Evolutionary conservation across 2,329 filamentous ascomycete genomes (phyloP).

Genomic region (Fusarium praegraminearum): DNA sequence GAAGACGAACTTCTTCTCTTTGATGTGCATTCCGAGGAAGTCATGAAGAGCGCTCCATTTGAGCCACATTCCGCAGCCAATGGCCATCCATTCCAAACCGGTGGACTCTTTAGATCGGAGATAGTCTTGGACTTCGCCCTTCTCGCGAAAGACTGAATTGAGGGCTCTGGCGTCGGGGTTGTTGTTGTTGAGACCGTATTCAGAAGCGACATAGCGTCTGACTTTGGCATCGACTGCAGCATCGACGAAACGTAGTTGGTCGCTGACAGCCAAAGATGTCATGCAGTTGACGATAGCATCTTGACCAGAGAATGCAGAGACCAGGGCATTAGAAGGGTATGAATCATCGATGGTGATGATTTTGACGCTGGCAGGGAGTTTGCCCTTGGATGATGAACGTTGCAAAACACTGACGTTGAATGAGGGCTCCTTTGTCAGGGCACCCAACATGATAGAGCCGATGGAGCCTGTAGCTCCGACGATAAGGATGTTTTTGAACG

Average conservation of each 20-base stretch:
- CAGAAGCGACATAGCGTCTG: conserved; percentile 5
- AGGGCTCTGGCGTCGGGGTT: conserved; percentile 7
- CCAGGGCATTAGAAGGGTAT: not conserved
- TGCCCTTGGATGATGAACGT: conserved; percentile 7
- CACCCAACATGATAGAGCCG: not conserved
- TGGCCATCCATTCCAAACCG: conserved; percentile 13
- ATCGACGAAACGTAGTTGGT: conserved; percentile 14
- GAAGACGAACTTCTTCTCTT: conserved; percentile 9
- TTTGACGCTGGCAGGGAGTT: not conserved
- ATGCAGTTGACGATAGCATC: conserved; percentile 14
- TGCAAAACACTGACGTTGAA: conserved; percentile 3
- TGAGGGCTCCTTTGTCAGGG: not conserved
- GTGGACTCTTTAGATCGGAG: conserved; percentile 10
- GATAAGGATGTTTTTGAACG: conserved; percentile 9
- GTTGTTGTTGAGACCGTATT: conserved; percentile 23
- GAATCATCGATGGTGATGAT: conserved; percentile 11
- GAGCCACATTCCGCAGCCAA: conserved; percentile 21
- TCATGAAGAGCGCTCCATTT: conserved; percentile 17
- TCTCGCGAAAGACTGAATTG: conserved; percentile 11
- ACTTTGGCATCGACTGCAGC: not conserved
- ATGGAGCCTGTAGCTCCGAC: conserved; percentile 7
- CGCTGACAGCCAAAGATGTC: conserved; percentile 13
- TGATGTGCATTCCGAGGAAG: conserved; percentile 17
- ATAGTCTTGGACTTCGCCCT: conserved; percentile 16
- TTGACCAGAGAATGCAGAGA: conserved; percentile 6